These are phyloP conservation scores for Penstemon eatonii DNA, from an alignment of 257 asterid species.

Conservation along the genomic window DNA sequence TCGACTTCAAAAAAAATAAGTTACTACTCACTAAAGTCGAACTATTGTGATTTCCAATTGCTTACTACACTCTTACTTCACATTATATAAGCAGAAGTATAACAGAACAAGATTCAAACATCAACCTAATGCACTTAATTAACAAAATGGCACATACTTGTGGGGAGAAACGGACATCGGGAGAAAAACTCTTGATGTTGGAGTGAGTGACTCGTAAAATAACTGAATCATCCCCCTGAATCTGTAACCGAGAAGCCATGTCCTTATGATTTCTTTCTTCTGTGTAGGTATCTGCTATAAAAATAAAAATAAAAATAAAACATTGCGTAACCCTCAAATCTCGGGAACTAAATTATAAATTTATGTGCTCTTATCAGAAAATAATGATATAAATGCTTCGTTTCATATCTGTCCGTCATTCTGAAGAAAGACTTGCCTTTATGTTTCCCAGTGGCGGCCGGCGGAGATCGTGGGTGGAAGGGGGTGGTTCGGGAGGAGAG, in stretches of 20 bases:
- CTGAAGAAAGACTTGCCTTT: no score
- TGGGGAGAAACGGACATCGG: conserved; percentile 70
- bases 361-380: neutral
- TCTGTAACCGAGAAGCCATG: conserved; percentile 63
- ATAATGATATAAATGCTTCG: neutral
- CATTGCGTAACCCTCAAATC: neutral
- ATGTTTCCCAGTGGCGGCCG: no score
- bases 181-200: conserved; percentile 79
- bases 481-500: no score
- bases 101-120: conserved; percentile 3
- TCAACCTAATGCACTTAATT: neutral
- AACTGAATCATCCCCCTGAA: conserved; percentile 77
- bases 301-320: neutral
- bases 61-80: neutral
- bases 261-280: conserved; percentile 18
- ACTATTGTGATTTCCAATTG: neutral
- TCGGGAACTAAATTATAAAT: neutral
- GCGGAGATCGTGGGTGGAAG: no score
- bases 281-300: neutral
- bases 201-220: conserved; percentile 71
- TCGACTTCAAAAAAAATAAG: neutral
- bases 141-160: conserved; percentile 42
- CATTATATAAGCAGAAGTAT: neutral
- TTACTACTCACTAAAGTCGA: neutral
- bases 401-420: no score